These are phyloP conservation scores for Zoysia matrella DNA, from an alignment of 202 grass and related monocot species.

Conservation along the genomic window DNA sequence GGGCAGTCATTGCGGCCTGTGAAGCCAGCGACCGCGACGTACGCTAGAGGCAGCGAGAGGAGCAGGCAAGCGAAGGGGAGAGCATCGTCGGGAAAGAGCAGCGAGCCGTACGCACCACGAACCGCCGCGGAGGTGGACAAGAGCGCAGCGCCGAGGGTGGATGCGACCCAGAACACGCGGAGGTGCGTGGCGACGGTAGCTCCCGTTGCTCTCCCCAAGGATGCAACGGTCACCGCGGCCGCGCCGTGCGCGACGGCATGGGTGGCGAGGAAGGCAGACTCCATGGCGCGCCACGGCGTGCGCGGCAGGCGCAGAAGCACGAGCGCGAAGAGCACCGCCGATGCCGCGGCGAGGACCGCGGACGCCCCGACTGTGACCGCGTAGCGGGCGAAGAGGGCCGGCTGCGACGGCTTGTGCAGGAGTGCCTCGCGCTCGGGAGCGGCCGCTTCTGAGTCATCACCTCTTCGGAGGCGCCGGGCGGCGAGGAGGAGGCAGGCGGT, in stretches of 20 bases:
- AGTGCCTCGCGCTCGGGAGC: neutral
- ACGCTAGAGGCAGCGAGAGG: conserved; percentile 36
- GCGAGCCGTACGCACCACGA: neutral
- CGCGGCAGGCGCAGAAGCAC: conserved; percentile 23
- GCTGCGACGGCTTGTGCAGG: neutral
- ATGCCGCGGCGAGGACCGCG: conserved; percentile 19
- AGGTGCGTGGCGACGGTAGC: conserved; percentile 8
- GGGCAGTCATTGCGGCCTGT: too few relatives aligned
- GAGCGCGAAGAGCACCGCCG: conserved; percentile 39
- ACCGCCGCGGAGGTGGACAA: neutral
- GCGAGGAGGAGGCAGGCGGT: conserved; percentile 23
- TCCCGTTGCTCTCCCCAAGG: conserved; percentile 6
- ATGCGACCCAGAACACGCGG: conserved; percentile 53
- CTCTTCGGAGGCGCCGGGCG: neutral
- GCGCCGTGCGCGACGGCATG: conserved; percentile 50
- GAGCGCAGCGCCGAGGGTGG: conserved; percentile 18
- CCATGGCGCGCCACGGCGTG: neutral
- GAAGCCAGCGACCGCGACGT: neutral
- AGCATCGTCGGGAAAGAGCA: conserved; percentile 31
- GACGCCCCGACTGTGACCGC: conserved; percentile 45
- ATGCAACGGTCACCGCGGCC: conserved; percentile 24
- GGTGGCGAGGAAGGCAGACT: conserved; percentile 44
- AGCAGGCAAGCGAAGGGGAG: conserved; percentile 34
- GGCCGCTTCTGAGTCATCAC: too few relatives aligned
- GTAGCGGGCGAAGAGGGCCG: neutral